These are phyloP conservation scores for Alternaria sp. DNA, from an alignment of 2,329 filamentous ascomycete genomes.

Conservation along the genomic window DNA sequence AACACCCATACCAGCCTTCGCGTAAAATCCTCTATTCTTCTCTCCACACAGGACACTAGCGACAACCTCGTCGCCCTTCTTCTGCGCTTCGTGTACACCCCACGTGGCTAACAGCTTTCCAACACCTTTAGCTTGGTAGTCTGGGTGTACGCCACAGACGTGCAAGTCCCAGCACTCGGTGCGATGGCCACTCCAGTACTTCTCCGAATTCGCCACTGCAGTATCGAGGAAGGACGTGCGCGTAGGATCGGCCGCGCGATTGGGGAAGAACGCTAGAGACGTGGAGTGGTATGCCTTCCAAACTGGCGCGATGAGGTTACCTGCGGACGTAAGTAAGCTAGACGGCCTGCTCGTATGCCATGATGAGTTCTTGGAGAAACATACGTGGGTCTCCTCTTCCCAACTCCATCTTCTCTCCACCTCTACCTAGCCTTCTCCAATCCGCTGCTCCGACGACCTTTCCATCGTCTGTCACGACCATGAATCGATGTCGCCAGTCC, in stretches of 20 bases:
- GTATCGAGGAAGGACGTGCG: slow-evolving; percentile 24
- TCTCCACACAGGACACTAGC: slow-evolving; percentile 39
- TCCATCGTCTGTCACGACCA: slow-evolving; percentile 21
- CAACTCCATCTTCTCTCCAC: slow-evolving; percentile 23
- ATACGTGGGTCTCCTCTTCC: slow-evolving; percentile 27
- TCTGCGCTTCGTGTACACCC: slow-evolving; percentile 44
- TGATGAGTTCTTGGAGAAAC: background rate
- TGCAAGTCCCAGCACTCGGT: slow-evolving; percentile 37
- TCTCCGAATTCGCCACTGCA: slow-evolving; percentile 25
- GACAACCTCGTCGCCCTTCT: slow-evolving; percentile 31
- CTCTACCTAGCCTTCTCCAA: slow-evolving; percentile 35
- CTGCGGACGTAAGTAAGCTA: slow-evolving; percentile 1
- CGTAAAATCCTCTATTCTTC: slow-evolving; percentile 38
- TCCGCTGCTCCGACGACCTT: slow-evolving; percentile 35
- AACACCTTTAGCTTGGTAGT: slow-evolving; percentile 45
- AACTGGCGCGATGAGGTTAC: slow-evolving; percentile 24
- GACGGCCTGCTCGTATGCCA: background rate
- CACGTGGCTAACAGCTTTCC: slow-evolving; percentile 48
- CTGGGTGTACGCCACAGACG: slow-evolving; percentile 42
- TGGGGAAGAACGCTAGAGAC: slow-evolving; percentile 20
- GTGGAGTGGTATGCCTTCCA: slow-evolving; percentile 18
- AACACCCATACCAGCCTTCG: slow-evolving; percentile 25
- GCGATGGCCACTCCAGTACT: slow-evolving; percentile 34
- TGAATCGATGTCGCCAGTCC: slow-evolving; percentile 38
- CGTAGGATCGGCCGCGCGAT: slow-evolving; percentile 35